Conservation (phyloP, 176 grass and related monocot genomes). For the Phragmites australis region DNA sequence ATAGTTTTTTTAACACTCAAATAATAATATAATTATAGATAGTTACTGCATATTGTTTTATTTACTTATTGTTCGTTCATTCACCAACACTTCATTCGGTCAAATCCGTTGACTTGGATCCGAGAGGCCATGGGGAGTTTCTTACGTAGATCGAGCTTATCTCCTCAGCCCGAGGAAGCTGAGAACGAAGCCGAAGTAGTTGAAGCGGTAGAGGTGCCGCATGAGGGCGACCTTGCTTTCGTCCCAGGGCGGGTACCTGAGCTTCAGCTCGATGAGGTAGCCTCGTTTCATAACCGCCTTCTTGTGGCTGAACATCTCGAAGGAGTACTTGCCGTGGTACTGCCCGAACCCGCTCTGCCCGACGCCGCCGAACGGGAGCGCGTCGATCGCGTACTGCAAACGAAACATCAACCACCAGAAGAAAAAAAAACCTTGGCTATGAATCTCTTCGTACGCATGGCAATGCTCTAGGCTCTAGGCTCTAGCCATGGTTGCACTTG, state of each 20-base stretch:
- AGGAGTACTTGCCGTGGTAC: constrained; percentile 94
- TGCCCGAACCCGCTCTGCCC: constrained; percentile 83
- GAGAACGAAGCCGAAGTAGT: constrained; percentile 62
- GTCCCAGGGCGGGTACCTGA: constrained; percentile 83
- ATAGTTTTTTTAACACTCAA: too few species aligned
- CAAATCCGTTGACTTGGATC: background rate
- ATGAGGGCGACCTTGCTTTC: constrained; percentile 69
- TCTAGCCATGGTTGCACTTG: too few species aligned
- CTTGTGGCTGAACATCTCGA: constrained; percentile 88
- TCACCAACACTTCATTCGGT: background rate
- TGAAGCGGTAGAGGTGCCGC: constrained; percentile 57
- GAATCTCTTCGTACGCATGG: background rate
- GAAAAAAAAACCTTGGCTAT: background rate
- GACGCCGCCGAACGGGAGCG: constrained; percentile 82
- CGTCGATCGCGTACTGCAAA: constrained; percentile 61
- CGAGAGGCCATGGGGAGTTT: background rate
- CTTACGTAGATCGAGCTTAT: background rate
- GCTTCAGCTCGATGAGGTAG: constrained; percentile 60
- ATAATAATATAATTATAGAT: too few species aligned
- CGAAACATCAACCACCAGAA: background rate
- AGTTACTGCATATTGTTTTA: background rate
- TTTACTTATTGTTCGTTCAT: background rate
- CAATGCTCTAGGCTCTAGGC: too few species aligned
- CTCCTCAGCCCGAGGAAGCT: constrained; percentile 61
- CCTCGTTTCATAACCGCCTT: constrained; percentile 70